Conservation (phyloP, 1,284 basidiomycete species). For the Ceratobasidium sp. region DNA sequence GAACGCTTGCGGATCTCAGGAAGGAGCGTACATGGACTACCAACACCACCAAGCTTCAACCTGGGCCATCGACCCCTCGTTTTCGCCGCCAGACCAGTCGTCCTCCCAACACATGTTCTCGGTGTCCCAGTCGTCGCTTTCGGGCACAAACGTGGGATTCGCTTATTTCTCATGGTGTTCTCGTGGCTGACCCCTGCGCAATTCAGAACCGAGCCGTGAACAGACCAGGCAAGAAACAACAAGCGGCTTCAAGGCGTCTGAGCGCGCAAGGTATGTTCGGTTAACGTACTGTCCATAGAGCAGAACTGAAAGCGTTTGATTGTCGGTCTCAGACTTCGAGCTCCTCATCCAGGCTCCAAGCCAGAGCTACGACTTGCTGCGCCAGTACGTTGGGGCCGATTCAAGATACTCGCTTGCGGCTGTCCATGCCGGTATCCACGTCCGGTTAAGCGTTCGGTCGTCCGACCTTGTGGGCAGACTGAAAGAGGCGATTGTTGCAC, state of each 20-base stretch:
- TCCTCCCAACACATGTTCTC: neutral
- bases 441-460: constrained; percentile 8
- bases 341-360: neutral
- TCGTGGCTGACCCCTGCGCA: constrained; percentile 4
- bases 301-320: neutral
- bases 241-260: neutral
- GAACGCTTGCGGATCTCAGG: neutral
- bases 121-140: neutral
- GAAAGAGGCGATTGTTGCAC: neutral
- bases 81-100: neutral
- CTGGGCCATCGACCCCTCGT: neutral
- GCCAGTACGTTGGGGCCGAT: constrained; percentile 28
- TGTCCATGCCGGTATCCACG: constrained; percentile 11
- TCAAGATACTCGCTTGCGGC: constrained; percentile 28
- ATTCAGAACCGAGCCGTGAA: too few species aligned
- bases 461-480: neutral
- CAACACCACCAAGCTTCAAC: neutral
- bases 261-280: neutral
- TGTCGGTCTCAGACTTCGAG: neutral
- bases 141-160: constrained; percentile 1
- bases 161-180: neutral
- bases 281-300: neutral
- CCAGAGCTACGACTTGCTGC: neutral
- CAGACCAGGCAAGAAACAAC: neutral
- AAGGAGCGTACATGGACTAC: neutral